A percentile compares a stretch with the other conserved stretches of the same genome.
phyloP scores from a whole-genome alignment of 148 eudicot genomes.

The Tetragonia tetragonoides region DNA sequence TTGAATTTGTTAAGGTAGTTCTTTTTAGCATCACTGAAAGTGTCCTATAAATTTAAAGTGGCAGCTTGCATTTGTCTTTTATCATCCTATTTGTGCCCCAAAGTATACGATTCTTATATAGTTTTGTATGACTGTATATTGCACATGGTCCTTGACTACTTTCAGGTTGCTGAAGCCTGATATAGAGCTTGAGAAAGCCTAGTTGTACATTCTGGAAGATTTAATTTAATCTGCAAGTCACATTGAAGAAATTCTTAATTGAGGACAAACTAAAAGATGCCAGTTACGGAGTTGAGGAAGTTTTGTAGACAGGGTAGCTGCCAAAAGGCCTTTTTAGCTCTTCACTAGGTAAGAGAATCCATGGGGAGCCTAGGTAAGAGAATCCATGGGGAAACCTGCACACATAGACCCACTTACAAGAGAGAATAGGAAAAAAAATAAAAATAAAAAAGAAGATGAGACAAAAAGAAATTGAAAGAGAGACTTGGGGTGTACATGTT shows the following conservation, averaged over 20 bases:
- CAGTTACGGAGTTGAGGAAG: background rate
- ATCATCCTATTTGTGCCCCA: background rate
- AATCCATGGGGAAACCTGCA: background rate
- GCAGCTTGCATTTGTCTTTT: background rate
- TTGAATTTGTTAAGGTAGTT: constrained; percentile 90
- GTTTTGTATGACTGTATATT: background rate
- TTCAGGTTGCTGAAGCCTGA: background rate
- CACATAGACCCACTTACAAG: background rate
- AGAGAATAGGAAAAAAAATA: background rate
- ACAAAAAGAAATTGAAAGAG: too few relatives aligned
- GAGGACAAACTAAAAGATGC: background rate
- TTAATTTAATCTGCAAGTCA: background rate
- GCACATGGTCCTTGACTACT: background rate
- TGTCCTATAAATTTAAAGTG: background rate
- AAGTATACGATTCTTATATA: too few relatives aligned
- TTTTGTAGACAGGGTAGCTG: background rate
- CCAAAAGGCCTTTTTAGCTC: background rate
- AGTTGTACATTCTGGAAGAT: background rate
- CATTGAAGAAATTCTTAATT: background rate
- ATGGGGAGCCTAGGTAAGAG: background rate
- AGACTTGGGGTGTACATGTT: too few relatives aligned
- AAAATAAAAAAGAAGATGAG: too few relatives aligned
- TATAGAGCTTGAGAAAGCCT: background rate
- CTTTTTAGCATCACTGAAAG: background rate
- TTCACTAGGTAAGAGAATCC: too few relatives aligned